Evolutionary conservation across 371 early-diverging fungal species (phyloP), one percentile per base, ranked within the genome.

Genomic region (Mortierella sp.): DNA sequence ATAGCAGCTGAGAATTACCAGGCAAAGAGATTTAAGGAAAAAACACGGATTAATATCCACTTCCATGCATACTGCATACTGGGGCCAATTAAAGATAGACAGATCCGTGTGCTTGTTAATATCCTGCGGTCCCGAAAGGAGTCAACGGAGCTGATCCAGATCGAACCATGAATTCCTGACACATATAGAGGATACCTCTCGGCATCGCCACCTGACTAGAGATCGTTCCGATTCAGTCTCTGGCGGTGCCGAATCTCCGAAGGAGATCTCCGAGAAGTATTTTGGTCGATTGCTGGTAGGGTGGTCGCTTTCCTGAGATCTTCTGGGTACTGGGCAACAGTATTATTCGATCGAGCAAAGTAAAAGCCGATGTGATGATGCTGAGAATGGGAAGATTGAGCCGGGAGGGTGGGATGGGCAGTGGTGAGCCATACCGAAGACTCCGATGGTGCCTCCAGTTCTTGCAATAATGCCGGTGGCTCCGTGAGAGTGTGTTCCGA

Each of bases 361-460:
- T 16, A 16, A 50, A 50, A 50, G 13, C 50, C 14, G 50, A 50
- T 14, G 50, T 50, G 50, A 50, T 50, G 50, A 61, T 19, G 16
- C 16, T 61, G 19, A 43, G 75, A 13, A 28, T 2, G 54, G 6
- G 69, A 28, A 16, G 51, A 24, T 13, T 1, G 57, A 37, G n/a
- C 9, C 31, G 19, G 48, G 46, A 64, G 28, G 21, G 57, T 28
- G 44, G 40, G 26, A 28, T 46, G 46, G 46, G 43, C 64, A 40
- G 31, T 51, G 46, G 55, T 19, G 34, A 67, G 54, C 24, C 89
- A 89, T 93, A 95, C 95, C 95, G 88, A 95, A 92, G 84, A 91
- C 88, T 50, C 91, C 93, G 74, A 95, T 90, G 76, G 94, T 94
- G 76, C 93, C 89, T 77, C 95, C 95, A 51, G 92, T 93, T 88